Evolutionary conservation across 345 rosid genomes (phyloP).

Genomic region (Eucalyptus sideroxylon): DNA sequence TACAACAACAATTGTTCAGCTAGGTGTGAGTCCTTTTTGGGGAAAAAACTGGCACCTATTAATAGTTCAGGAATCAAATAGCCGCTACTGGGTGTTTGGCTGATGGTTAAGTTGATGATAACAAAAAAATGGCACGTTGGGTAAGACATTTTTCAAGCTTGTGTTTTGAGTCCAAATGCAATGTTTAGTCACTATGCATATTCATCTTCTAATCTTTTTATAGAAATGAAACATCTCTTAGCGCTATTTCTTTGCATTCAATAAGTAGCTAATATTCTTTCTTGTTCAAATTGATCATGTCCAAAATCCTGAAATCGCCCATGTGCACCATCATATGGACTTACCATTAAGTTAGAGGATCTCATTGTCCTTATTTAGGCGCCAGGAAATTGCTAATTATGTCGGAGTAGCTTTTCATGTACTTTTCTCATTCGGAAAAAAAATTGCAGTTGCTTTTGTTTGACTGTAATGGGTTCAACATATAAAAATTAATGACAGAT

Average conservation of each 20-base stretch:
- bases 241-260: background rate
- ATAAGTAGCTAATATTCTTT: background rate
- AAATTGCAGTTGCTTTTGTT: background rate
- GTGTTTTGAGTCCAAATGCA: background rate
- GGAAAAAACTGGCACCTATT: background rate
- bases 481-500: conserved; percentile 26
- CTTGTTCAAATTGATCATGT: background rate
- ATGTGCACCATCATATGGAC: background rate
- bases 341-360: background rate
- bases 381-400: background rate
- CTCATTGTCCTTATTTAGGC: background rate
- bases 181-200: background rate
- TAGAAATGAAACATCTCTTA: background rate
- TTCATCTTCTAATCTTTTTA: background rate
- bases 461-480: background rate
- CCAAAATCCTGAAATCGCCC: background rate
- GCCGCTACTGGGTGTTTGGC: background rate
- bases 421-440: background rate
- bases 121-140: background rate
- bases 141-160: background rate
- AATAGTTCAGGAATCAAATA: background rate
- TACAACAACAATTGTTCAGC: background rate
- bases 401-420: background rate
- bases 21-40: background rate
- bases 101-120: background rate